These are phyloP conservation scores for Acidomyces sp. DNA, from an alignment of 495 filamentous ascomycete genomes.

Conservation along the genomic window DNA sequence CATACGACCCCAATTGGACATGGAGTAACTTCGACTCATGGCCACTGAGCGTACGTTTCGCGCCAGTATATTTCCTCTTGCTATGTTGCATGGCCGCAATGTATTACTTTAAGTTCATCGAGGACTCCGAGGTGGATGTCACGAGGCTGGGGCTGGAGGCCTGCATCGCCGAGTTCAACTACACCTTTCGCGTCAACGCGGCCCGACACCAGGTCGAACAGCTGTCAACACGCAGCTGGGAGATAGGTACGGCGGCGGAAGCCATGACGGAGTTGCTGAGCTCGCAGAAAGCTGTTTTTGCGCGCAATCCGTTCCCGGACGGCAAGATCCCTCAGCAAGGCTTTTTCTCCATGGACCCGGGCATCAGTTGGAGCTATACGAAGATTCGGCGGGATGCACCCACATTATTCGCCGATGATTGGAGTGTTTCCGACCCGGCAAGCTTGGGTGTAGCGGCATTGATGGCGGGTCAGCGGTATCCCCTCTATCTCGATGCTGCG, in stretches of 20 bases:
- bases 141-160: not conserved
- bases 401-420: conserved; percentile 25
- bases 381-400: conserved; percentile 25
- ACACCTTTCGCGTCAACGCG: conserved; percentile 13
- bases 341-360: conserved; percentile 18
- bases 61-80: not conserved
- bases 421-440: conserved; percentile 29
- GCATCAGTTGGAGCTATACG: conserved; percentile 30
- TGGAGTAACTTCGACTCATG: conserved; percentile 1
- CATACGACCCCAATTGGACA: not conserved
- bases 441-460: conserved; percentile 35
- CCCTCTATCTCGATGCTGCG: conserved; percentile 28
- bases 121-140: conserved; percentile 1
- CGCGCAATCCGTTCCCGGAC: conserved; percentile 31
- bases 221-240: conserved; percentile 29
- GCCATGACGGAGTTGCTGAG: conserved; percentile 37
- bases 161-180: conserved; percentile 13
- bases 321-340: conserved; percentile 29
- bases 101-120: not conserved
- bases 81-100: conserved; percentile 1
- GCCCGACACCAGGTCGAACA: conserved; percentile 9
- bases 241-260: conserved; percentile 36
- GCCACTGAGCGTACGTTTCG: conserved; percentile 4
- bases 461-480: conserved; percentile 33
- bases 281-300: conserved; percentile 34